Conservation (phyloP, 768 basidiomycete species). For the Boletus eberwhitei region DNA sequence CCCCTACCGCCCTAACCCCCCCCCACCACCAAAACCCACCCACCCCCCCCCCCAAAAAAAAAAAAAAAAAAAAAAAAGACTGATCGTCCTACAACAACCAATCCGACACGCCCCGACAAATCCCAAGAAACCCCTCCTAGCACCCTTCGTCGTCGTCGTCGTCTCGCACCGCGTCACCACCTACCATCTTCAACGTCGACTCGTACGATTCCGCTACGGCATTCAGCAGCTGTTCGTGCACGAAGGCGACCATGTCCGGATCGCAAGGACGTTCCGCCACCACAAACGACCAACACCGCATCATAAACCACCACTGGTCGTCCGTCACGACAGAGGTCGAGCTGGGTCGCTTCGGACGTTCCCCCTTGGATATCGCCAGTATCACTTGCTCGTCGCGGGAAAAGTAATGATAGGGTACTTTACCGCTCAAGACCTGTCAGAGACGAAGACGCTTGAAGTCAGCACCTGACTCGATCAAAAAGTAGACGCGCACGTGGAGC, state of each 20-base stretch:
- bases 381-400: conserved; percentile 19
- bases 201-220: background rate
- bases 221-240: conserved; percentile 13
- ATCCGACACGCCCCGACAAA: background rate
- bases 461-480: background rate
- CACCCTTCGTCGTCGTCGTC: background rate
- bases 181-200: background rate
- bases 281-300: conserved; percentile 28
- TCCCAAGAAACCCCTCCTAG: background rate
- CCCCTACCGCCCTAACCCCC: too few relatives aligned
- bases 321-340: conserved; percentile 8
- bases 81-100: background rate
- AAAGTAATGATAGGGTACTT: conserved; percentile 23
- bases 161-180: background rate
- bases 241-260: conserved; percentile 25
- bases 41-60: too few relatives aligned
- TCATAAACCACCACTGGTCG: conserved; percentile 24
- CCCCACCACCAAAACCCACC: too few relatives aligned
- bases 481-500: conserved; percentile 15
- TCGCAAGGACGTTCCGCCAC: conserved; percentile 31
- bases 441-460: background rate
- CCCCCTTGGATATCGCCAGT: conserved; percentile 11
- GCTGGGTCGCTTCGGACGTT: conserved; percentile 12
- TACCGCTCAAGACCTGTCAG: conserved; percentile 20
- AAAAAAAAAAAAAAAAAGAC: background rate